Conservation (phyloP, 163 green algal species). For the Chlorella variabilis region DNA sequence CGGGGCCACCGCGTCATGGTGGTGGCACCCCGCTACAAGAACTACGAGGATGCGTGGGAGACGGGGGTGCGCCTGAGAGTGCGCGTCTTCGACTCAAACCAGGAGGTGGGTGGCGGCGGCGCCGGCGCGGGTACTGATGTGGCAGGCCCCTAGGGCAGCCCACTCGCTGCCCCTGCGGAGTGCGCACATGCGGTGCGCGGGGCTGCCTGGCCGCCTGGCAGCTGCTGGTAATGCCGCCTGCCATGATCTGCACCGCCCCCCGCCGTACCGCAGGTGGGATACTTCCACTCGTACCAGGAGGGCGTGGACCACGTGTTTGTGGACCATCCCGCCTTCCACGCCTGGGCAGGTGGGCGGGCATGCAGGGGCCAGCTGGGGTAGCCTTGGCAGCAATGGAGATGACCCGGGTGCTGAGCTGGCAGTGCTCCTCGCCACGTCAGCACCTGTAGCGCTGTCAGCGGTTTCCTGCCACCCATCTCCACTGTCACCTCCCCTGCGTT, state of each 20-base stretch:
- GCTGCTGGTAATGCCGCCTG: neutral
- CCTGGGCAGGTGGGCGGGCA: constrained; percentile 24
- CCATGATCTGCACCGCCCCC: no score
- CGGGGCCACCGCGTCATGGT: constrained; percentile 94
- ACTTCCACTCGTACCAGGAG: constrained; percentile 89
- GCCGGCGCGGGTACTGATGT: no score
- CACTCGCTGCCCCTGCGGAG: no score
- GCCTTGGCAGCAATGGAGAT: no score
- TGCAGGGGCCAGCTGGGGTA: neutral
- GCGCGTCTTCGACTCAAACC: constrained; percentile 61
- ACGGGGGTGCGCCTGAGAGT: constrained; percentile 79
- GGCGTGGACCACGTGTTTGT: constrained; percentile 96
- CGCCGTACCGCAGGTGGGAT: constrained; percentile 65
- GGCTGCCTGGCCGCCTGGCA: no score
- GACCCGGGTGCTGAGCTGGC: no score
- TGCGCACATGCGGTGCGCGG: no score
- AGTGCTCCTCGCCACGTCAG: no score
- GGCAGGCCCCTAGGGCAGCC: no score
- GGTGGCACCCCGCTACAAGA: constrained; percentile 78
- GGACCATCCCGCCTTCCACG: constrained; percentile 88
- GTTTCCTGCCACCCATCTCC: no score
- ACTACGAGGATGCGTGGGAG: constrained; percentile 87
- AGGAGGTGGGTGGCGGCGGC: constrained; percentile 6
- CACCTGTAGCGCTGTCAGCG: no score
- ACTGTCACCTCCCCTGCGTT: no score